Evolutionary conservation across 179 eudicot genomes (phyloP).

Genomic region (Dionaea muscipula): DNA sequence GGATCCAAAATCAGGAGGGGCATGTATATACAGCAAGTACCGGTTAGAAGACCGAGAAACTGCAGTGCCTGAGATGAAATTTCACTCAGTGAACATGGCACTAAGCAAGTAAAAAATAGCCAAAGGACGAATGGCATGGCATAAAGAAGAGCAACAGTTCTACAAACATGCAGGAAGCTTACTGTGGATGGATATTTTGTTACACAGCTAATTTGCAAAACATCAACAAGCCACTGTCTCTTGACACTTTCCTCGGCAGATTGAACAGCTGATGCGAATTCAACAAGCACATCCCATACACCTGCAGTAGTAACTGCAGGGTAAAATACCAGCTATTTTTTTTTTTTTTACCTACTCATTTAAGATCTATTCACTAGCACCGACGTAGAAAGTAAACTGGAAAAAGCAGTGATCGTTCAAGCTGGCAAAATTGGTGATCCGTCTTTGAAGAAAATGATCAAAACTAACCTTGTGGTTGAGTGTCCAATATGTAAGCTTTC

Average conservation of each 20-base stretch:
- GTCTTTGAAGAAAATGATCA: neutral
- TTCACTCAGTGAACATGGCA: no score
- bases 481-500: constrained; percentile 42
- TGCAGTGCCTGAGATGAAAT: constrained; percentile 45
- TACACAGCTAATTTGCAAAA: constrained; percentile 68
- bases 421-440: neutral
- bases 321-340: neutral
- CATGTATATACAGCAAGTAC: constrained; percentile 73
- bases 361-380: neutral
- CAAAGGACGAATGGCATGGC: no score
- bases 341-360: no score
- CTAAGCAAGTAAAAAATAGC: no score
- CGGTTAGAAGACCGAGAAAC: constrained; percentile 66
- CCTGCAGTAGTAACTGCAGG: constrained; percentile 26
- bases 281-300: constrained; percentile 63
- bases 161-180: constrained; percentile 11
- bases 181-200: constrained; percentile 82
- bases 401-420: neutral
- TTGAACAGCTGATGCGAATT: constrained; percentile 56
- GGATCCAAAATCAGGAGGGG: constrained; percentile 59
- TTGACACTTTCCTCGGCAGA: constrained; percentile 42
- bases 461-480: constrained; percentile 51
- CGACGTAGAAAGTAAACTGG: neutral
- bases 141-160: no score
- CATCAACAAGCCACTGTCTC: constrained; percentile 79